These are phyloP conservation scores for Immersiporthe knoxdaviesiana DNA, from an alignment of 2,329 filamentous ascomycete genomes.

Conservation along the genomic window DNA sequence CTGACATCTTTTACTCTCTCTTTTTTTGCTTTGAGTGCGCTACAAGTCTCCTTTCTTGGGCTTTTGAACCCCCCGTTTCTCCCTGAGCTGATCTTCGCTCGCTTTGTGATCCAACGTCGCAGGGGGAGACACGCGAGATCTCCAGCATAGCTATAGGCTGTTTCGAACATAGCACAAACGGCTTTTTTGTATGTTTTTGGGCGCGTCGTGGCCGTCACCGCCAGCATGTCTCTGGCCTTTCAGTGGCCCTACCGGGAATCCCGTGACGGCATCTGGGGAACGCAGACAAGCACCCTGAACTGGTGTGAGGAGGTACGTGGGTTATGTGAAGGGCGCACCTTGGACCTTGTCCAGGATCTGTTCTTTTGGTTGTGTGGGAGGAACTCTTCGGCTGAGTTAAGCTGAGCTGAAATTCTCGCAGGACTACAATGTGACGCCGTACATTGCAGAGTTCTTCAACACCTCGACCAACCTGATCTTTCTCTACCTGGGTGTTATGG, in stretches of 20 bases:
- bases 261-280: slow-evolving; percentile 43
- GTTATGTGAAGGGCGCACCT: background rate
- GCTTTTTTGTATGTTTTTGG: slow-evolving; percentile 15
- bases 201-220: background rate
- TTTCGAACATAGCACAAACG: background rate
- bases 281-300: slow-evolving; percentile 44
- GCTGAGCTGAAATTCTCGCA: background rate
- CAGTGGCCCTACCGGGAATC: slow-evolving; percentile 42
- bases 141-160: background rate
- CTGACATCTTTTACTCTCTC: background rate
- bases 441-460: slow-evolving; percentile 49
- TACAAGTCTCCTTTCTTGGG: background rate
- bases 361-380: background rate
- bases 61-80: background rate
- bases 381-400: slow-evolving; percentile 5
- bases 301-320: slow-evolving; percentile 44
- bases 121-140: background rate
- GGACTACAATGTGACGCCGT: slow-evolving; percentile 41
- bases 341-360: background rate
- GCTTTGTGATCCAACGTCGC: background rate
- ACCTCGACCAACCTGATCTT: slow-evolving; percentile 84
- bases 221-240: slow-evolving; percentile 30
- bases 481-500: slow-evolving; percentile 75
- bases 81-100: background rate
- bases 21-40: background rate